Evolutionary conservation across 2,329 filamentous ascomycete genomes (phyloP), one percentile per base, ranked within the genome.

Genomic region (Penicillium sp.): DNA sequence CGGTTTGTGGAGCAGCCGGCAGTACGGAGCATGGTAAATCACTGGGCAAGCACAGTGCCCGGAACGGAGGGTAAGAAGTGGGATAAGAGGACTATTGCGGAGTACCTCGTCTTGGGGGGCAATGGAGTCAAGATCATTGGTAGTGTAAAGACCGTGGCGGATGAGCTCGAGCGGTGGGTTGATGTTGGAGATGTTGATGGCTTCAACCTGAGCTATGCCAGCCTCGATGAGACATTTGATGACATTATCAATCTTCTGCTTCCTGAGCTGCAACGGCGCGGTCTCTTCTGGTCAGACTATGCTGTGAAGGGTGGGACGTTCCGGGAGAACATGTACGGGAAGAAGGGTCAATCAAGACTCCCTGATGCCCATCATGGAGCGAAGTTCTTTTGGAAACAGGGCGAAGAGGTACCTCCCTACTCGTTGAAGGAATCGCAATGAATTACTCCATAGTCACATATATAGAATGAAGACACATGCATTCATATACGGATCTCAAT

Each of bases 1-100:
- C 68, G 73, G 1, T 79, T 80, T 56, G 69, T 70, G 7, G 72
- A 73, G 7, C 71, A 72, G 2, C 74, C 76, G 2, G 75, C 73
- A 1, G 75, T 81, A 10, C 74, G 76, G 9, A 75, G 73, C 21
- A 74, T 79, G 70, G 76, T 79, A n/a, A 74, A 72, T 26, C 69
- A 74, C 49, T 79, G 77, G 77, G 75, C 77, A 0, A 72, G 70
- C 14, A 78, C 75, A 0, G 75, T 78, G 0, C 76, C 76, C 0
- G 76, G 75, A 1, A 74, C 70, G 0, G 68, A 75, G 31, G 73
- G 71, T 0, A 62, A 71, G 48, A 77, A 76, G 57, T 75, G 73
- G 73, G 71, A 72, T 37, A 74, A 74, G 65, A 66, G 60, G 35
- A 67, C 69, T 0, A 74, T 75, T 50, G 64, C 71, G 0, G 69